Evolutionary conservation across 129 eudicot species (phyloP).

Genomic region (Tanacetum coccineum): DNA sequence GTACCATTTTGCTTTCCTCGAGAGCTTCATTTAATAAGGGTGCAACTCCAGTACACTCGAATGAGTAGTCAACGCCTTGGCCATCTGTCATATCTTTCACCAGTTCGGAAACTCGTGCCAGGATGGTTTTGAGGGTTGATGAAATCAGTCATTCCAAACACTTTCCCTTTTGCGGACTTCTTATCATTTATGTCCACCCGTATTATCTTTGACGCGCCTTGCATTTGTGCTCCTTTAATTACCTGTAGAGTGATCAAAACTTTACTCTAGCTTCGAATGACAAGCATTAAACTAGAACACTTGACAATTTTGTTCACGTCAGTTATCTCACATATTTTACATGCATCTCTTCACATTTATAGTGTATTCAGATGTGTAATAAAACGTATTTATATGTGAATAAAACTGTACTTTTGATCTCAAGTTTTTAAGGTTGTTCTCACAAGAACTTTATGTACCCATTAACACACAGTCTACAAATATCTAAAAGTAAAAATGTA

Average conservation of each 20-base stretch:
- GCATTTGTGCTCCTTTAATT: conserved; percentile 46
- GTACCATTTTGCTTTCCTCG: conserved; percentile 47
- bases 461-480: too few relatives aligned
- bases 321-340: too few relatives aligned
- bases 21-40: conserved; percentile 51
- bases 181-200: conserved; percentile 51
- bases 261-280: too few relatives aligned
- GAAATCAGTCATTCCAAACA: conserved; percentile 53
- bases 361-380: too few relatives aligned
- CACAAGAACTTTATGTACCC: too few relatives aligned
- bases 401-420: too few relatives aligned
- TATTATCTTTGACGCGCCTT: conserved; percentile 46
- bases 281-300: too few relatives aligned
- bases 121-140: conserved; percentile 41
- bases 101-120: conserved; percentile 30
- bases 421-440: too few relatives aligned
- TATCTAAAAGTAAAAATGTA: too few relatives aligned
- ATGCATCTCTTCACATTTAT: too few relatives aligned
- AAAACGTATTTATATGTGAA: too few relatives aligned
- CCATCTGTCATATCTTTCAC: conserved; percentile 48
- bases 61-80: conserved; percentile 44
- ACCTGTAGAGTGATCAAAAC: conserved; percentile 15
- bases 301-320: too few relatives aligned
- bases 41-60: conserved; percentile 56
- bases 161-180: conserved; percentile 36